Evolutionary conservation across 495 filamentous ascomycete genomes (phyloP), one percentile per base, ranked within the genome.

Genomic region (Hyaloscypha hepaticicola): DNA sequence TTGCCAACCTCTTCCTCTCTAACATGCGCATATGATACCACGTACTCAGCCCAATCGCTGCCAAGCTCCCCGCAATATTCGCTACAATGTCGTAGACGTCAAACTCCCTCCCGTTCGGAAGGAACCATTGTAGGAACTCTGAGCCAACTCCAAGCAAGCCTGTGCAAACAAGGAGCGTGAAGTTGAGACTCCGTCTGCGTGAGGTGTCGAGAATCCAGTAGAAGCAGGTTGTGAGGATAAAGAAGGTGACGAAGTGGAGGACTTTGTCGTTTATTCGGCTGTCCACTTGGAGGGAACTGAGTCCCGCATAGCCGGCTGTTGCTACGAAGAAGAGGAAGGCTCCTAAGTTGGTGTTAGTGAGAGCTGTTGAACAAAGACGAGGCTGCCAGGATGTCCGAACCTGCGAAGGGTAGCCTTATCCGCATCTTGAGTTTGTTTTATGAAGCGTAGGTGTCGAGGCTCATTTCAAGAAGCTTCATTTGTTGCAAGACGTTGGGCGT

Each of bases 21-120:
- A 99, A 79, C 96, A 98, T 98, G 48, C 95, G 86, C 64, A 89
- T 89, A 76, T 99, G 95, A 67, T 98, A 99, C 88, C 90, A 92
- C 61, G 85, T 86, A 71, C 90, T 93, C 29, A 96, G 71, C 7
- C 82, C 87, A 51, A 97, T 73, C 0, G 84, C 92, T 1, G 78
- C 77, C 19, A 88, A 74, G 62, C 88, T 92, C 45, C 96, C 95
- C 55, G 91, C 81, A 5, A 97, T 73, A 75, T 98, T 98, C 74
- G 93, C 93, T 58, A 93, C 75, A 38, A 98, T 87, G 72, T 98
- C 91, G 60, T 87, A 90, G 52, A 87, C 78, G 68, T 99, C 95
- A 72, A 98, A 99, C 14, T 79, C 72, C 48, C 94, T 88, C 53
- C 82, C 88, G 71, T 91, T 93, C n/a, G 90, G 91, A 29, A 96